Evolutionary conservation across 2,329 filamentous ascomycete species (phyloP).

Genomic region (Emydomyces testavorans): DNA sequence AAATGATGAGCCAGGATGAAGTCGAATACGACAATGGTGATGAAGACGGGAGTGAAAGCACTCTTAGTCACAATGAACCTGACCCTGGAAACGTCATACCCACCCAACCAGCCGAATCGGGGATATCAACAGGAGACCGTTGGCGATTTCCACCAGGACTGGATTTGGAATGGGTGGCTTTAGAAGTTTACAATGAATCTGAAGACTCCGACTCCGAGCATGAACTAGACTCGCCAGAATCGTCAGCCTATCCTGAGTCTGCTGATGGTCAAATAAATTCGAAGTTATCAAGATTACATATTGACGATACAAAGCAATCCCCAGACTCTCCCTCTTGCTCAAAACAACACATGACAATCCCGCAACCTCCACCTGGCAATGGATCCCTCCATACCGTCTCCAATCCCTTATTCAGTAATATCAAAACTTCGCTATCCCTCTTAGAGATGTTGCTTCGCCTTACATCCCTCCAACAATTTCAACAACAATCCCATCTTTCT

Average conservation of each 20-base stretch:
- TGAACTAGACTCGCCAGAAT: conserved; percentile 23
- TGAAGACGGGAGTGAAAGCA: conserved; percentile 25
- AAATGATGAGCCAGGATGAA: conserved; percentile 44
- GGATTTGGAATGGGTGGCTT: conserved; percentile 81
- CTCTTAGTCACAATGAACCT: conserved; percentile 32
- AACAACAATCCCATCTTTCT: conserved; percentile 77
- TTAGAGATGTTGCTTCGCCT: conserved; percentile 82
- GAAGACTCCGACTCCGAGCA: conserved; percentile 45
- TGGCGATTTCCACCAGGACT: conserved; percentile 61
- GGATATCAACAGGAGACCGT: conserved; percentile 26
- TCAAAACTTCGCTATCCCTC: conserved; percentile 62
- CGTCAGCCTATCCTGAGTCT: conserved; percentile 13
- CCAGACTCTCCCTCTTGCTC: no score
- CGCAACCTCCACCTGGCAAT: conserved; percentile 10
- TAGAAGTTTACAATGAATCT: conserved; percentile 66
- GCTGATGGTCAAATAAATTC: conserved; percentile 7
- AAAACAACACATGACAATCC: conserved; percentile 42
- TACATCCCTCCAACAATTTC: conserved; percentile 78
- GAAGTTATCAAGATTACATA: conserved; percentile 20
- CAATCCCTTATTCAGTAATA: conserved; percentile 42
- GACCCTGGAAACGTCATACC: conserved; percentile 26
- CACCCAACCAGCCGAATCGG: neutral
- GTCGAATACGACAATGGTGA: conserved; percentile 27
- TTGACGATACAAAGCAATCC: conserved; percentile 17
- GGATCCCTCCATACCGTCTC: conserved; percentile 22